Evolutionary conservation across 2,329 filamentous ascomycete genomes (phyloP), one percentile per base, ranked within the genome.

Genomic region (Scleromitrula shiraiana): DNA sequence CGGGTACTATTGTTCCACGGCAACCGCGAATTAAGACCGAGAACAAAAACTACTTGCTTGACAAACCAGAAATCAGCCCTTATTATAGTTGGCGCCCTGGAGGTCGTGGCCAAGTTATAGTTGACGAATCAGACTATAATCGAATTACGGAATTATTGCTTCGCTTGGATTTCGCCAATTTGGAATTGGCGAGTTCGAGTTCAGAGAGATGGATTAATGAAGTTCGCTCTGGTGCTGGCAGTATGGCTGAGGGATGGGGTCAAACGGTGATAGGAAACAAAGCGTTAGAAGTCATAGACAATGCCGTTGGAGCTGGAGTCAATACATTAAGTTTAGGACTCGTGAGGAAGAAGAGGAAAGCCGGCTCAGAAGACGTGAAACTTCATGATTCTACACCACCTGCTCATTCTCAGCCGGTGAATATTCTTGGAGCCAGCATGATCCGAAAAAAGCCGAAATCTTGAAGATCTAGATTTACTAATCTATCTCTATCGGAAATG

Each of bases 171-270:
- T 93, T 93, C 64, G 73, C 78, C 1, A 83, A 75, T 7, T 65
- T 80, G 3, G 75, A 77, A 9, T 76, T 83, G 40, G 81, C 83
- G 0, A 69, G 68, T 2, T 70, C 72, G 26, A 88, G 84, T 59
- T 87, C 85, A 2, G 68, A 66, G 43, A 77, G 83, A 45, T 93
- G 86, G 85, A 72, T 81, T 36, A 73, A 73, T 12, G 85, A 91
- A 59, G 78, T 83, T 1, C 76, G 75, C 14, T 68, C 72, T 49
- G 73, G 56, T 41, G 59, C 53, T 27, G 51, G 55, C 2, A 51
- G 35, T 15, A 56, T 59, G 53, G 51, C 74, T 0, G 64, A 69
- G 1, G 57, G 63, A 17, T 83, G 78, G 78, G 75, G 76, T 0
- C 60, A 72, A 7, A 64, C 67, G 0, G 66, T 83, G 2, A 61